Evolutionary conservation across 345 rosid species (phyloP).

Genomic region (Pistacia atlantica): DNA sequence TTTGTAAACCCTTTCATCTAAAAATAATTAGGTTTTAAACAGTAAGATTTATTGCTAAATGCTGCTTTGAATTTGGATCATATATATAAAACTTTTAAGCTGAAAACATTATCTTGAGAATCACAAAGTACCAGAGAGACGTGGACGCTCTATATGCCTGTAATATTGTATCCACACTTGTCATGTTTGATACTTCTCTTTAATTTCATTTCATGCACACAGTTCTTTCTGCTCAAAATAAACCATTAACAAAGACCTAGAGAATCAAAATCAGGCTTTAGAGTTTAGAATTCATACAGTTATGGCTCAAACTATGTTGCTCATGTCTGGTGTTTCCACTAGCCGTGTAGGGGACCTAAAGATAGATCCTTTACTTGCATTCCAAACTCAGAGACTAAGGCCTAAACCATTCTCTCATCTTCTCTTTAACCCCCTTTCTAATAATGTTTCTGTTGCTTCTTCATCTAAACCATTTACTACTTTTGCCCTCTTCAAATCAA

Average conservation of each 20-base stretch:
- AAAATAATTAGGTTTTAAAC: no score
- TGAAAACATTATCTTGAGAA: slow-evolving; percentile 19
- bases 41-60: no score
- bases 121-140: slow-evolving; percentile 32
- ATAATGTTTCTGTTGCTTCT: slow-evolving; percentile 20
- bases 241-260: neutral
- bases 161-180: slow-evolving; percentile 47
- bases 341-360: slow-evolving; percentile 42
- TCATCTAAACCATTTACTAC: slow-evolving; percentile 37
- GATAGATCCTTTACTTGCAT: slow-evolving; percentile 51
- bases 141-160: slow-evolving; percentile 60
- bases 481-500: slow-evolving; percentile 79
- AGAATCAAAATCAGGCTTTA: neutral
- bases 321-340: slow-evolving; percentile 66
- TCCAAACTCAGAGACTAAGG: slow-evolving; percentile 50
- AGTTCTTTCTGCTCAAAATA: neutral
- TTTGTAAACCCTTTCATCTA: no score
- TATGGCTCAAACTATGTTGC: slow-evolving; percentile 90
- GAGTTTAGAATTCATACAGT: neutral
- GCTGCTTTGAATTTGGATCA: neutral
- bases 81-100: neutral
- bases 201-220: neutral
- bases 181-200: neutral
- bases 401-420: slow-evolving; percentile 45
- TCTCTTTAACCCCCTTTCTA: slow-evolving; percentile 35